Evolutionary conservation across 192 early-diverging fungal species (phyloP).

Genomic region (Piromyces sp.): DNA sequence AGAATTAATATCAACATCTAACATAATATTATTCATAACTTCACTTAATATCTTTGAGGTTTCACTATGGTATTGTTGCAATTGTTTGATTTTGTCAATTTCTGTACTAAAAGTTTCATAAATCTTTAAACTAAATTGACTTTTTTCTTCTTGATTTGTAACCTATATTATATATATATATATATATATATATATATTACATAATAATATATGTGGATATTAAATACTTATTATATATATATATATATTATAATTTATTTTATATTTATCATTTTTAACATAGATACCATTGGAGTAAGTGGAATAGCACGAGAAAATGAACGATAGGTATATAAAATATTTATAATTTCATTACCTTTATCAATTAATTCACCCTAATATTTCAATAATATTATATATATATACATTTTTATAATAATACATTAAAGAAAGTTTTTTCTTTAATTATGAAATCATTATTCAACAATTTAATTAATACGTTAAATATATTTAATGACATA

Average conservation of each 20-base stretch:
- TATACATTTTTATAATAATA: no score
- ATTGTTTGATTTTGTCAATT: background rate
- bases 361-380: background rate
- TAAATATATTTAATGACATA: background rate
- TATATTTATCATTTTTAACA: background rate
- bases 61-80: background rate
- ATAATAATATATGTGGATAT: no score
- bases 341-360: background rate
- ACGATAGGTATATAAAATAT: background rate
- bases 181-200: no score
- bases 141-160: background rate
- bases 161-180: background rate
- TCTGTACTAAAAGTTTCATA: background rate
- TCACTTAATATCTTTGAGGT: background rate
- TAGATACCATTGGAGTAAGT: background rate
- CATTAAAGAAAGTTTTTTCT: no score
- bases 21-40: background rate
- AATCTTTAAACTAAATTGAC: background rate
- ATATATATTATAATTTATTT: no score
- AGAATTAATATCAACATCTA: background rate
- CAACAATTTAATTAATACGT: no score
- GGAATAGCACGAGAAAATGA: background rate
- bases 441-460: no score
- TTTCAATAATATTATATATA: background rate
- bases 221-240: no score